phyloP scores from a whole-genome alignment of 139 green algal species.

The Chlorella sorokiniana region DNA sequence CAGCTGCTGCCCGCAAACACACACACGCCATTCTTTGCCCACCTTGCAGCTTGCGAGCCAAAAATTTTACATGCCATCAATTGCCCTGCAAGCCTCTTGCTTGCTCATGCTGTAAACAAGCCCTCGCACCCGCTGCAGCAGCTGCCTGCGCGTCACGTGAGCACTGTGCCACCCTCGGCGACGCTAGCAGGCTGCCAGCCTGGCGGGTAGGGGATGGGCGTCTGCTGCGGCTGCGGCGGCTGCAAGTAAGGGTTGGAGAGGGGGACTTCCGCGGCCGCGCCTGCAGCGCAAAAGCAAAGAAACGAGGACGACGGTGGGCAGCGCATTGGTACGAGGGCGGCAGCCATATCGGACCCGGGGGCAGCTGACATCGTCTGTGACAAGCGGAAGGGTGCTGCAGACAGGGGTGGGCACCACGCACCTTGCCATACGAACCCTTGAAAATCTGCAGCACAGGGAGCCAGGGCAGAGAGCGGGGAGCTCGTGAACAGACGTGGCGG shows the following conservation, averaged over 20 bases:
- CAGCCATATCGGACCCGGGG: not conserved
- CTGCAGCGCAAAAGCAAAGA: conserved; percentile 5
- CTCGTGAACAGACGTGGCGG: not conserved
- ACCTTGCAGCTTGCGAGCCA: too few species aligned
- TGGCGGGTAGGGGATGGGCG: conserved; percentile 27
- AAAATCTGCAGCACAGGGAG: conserved; percentile 10
- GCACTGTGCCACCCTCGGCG: not conserved
- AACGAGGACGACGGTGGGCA: not conserved
- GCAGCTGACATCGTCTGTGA: too few species aligned
- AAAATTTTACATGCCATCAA: too few species aligned
- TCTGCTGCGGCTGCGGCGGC: not conserved
- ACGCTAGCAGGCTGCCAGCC: not conserved
- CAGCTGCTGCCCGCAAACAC: too few species aligned
- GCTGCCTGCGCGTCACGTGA: not conserved
- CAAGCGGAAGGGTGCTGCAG: not conserved
- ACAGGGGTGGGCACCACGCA: not conserved
- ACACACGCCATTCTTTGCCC: too few species aligned
- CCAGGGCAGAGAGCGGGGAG: too few species aligned
- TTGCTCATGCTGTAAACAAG: too few species aligned
- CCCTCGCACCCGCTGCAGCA: too few species aligned
- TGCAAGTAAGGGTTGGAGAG: conserved; percentile 1
- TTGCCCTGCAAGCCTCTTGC: too few species aligned
- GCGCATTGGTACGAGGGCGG: too few species aligned
- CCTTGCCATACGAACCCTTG: conserved; percentile 16
- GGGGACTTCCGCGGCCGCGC: conserved; percentile 10